A percentile compares a stretch with the other conserved stretches of the same genome.
phyloP scores from a whole-genome alignment of 306 rosid genomes.

The Erythrophleum fordii region DNA sequence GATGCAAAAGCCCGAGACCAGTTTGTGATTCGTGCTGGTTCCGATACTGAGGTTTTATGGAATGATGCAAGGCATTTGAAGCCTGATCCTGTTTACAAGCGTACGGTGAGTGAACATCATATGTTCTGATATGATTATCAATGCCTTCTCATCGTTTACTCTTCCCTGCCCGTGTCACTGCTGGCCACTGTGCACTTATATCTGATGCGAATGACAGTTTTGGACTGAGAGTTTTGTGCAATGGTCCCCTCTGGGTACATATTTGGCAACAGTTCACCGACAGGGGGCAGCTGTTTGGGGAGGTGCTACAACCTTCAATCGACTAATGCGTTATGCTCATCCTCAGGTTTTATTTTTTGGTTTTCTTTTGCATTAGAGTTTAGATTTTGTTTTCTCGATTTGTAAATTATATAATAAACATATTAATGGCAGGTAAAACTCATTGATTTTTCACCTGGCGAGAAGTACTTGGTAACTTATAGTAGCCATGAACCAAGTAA shows the following conservation, averaged over 20 bases:
- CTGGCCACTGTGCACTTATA: slow-evolving; percentile 11
- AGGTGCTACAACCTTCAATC: slow-evolving; percentile 70
- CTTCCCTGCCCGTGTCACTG: background rate
- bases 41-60: slow-evolving; percentile 91
- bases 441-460: slow-evolving; percentile 90
- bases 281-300: slow-evolving; percentile 99
- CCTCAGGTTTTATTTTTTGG: slow-evolving; percentile 59
- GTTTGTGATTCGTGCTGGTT: slow-evolving; percentile 87
- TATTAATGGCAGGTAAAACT: slow-evolving; percentile 67
- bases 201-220: slow-evolving; percentile 54
- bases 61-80: slow-evolving; percentile 84
- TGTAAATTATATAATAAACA: background rate
- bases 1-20: slow-evolving; percentile 92
- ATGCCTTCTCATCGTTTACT: background rate
- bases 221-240: slow-evolving; percentile 96
- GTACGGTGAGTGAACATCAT: slow-evolving; percentile 58
- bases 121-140: background rate
- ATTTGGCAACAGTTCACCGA: slow-evolving; percentile 86
- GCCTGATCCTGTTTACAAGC: slow-evolving; percentile 88
- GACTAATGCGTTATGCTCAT: slow-evolving; percentile 91
- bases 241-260: slow-evolving; percentile 91
- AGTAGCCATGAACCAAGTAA: slow-evolving; percentile 92
- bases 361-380: background rate
- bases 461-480: slow-evolving; percentile 82
- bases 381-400: background rate